Base-by-base conservation (phyloP, 2,329 filamentous ascomycete species). In the Rachicladosporium sp. region DNA sequence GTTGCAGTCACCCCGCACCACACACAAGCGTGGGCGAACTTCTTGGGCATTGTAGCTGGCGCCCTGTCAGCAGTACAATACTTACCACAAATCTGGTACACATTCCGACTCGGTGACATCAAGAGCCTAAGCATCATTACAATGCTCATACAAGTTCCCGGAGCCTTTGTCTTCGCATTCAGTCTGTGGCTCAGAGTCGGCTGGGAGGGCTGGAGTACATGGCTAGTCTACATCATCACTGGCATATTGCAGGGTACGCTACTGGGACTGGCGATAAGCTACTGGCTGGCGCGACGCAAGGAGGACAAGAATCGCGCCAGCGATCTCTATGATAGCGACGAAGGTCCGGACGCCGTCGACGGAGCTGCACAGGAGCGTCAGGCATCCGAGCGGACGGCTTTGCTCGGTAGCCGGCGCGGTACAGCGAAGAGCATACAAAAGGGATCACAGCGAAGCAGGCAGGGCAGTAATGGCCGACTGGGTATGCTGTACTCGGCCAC, bases 141-240 rank as follows among this genome's bases (percentile, higher is more conserved):
- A 82, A 96, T 98, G 88, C 82, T 83, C 57, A 94, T 98, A 29
- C 91, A 98, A 61, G 95, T 89, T 0, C 91, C 91, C 0, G 91
- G 91, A 1, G 87, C 86, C 43, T 80, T 94, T 50, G 66, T 98
- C 5, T 96, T 93, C 64, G 87, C 89, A 0, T 80, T 73, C 9
- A 95, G 87, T 58, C 65, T 98, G 33, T 57, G 48, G 38, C 40
- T 75, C 6, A 74, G 91, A 34, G 71, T 95, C 12, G 91, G 91
- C 0, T 70, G 70, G 53, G 77, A 73, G 29, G 89, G 89, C 0
- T 98, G 91, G 91, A 95, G 88, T 62, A 86, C 87, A 0, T 98
- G 91, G 91, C 79, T 86, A 7, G 80, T 96, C 10, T 93, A 89
- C 55, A 70, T 94, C 33, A 70, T 96, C 37, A 94, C 88, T 0